A percentile compares a stretch with the other conserved stretches of the same genome.
phyloP scores from a whole-genome alignment of 805 yeast genomes.

The Ogataea dorogensis region DNA sequence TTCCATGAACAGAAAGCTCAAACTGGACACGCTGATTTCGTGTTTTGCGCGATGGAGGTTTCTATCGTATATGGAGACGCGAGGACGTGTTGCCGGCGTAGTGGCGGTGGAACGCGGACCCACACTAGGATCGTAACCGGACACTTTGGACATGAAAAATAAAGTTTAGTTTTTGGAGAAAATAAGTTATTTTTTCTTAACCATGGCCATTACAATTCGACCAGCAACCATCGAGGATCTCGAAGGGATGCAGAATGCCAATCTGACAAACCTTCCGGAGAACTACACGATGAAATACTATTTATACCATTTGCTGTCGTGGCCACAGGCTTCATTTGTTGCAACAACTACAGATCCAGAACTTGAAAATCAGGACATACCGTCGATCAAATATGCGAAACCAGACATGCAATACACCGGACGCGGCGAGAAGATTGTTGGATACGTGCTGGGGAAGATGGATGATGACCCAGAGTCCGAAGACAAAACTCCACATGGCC shows the following conservation, averaged over 20 bases:
- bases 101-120: constrained; percentile 32
- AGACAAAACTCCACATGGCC: constrained; percentile 80
- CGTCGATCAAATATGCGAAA: constrained; percentile 19
- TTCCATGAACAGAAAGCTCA: constrained; percentile 70
- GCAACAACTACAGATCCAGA: constrained; percentile 74
- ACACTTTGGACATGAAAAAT: constrained; percentile 19
- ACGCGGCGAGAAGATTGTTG: constrained; percentile 81
- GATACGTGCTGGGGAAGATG: constrained; percentile 94
- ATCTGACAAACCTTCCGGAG: constrained; percentile 88
- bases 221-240: constrained; percentile 83
- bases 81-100: constrained; percentile 6
- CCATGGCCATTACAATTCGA: constrained; percentile 83
- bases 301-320: constrained; percentile 87
- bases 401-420: constrained; percentile 50
- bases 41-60: constrained; percentile 62
- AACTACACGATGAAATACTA: constrained; percentile 91
- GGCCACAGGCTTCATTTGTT: constrained; percentile 98
- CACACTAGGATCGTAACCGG: constrained; percentile 31
- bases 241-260: constrained; percentile 95
- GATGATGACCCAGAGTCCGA: constrained; percentile 77
- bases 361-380: constrained; percentile 25
- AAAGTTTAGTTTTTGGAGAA: background rate
- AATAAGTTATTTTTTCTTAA: constrained; percentile 2
- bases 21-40: constrained; percentile 64
- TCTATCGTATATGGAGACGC: constrained; percentile 58